These are phyloP conservation scores for Tylopilus felleus DNA, from an alignment of 768 basidiomycete genomes.

Conservation along the genomic window DNA sequence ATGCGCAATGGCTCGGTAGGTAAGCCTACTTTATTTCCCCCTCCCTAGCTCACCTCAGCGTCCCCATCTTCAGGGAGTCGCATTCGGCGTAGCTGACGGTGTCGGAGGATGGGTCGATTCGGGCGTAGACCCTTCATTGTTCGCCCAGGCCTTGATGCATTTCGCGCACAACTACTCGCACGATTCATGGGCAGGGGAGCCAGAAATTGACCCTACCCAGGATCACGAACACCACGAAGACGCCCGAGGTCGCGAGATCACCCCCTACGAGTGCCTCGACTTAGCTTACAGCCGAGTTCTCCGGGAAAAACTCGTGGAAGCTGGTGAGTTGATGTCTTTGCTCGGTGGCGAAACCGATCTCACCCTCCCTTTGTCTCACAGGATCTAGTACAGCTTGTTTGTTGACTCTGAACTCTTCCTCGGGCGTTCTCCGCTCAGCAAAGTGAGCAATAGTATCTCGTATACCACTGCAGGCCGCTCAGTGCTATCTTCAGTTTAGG, in stretches of 20 bases:
- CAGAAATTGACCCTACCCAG: constrained; percentile 73
- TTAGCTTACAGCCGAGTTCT: constrained; percentile 70
- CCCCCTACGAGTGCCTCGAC: constrained; percentile 67
- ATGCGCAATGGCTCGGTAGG: constrained; percentile 79
- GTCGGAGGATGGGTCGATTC: constrained; percentile 89
- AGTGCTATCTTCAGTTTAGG: constrained; percentile 49
- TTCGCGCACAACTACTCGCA: constrained; percentile 71
- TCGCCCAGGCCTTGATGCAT: constrained; percentile 90
- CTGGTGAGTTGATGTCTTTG: constrained; percentile 38
- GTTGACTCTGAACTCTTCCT: constrained; percentile 68
- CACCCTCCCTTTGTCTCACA: constrained; percentile 25
- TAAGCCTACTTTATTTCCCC: constrained; percentile 18
- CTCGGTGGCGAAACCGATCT: not conserved
- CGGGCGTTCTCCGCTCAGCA: constrained; percentile 70
- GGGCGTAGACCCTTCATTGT: constrained; percentile 84
- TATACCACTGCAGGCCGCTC: constrained; percentile 1
- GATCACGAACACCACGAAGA: constrained; percentile 65
- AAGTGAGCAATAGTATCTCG: constrained; percentile 48
- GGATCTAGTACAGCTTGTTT: constrained; percentile 86
- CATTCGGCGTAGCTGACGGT: constrained; percentile 87
- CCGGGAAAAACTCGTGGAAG: constrained; percentile 57
- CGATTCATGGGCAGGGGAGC: constrained; percentile 78
- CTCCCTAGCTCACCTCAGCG: constrained; percentile 25
- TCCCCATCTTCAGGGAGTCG: constrained; percentile 51
- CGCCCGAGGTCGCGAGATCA: constrained; percentile 66